phyloP scores from a whole-genome alignment of 2,329 filamentous ascomycete genomes.

The Hypoxylon sp. region DNA sequence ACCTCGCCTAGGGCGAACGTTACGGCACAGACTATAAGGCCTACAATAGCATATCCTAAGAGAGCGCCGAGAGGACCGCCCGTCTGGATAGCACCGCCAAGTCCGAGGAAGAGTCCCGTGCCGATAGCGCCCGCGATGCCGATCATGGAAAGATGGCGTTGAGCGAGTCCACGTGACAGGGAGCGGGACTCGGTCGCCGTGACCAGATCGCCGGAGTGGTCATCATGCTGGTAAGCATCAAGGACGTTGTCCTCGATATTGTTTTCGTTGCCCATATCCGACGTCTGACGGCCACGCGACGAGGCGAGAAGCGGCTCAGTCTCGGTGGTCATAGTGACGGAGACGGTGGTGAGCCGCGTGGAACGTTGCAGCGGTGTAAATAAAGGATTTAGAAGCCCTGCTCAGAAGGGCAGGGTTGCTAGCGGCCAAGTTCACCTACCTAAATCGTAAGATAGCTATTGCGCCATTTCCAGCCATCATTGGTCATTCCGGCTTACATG shows the following conservation, averaged over 20 bases:
- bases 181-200: conserved; percentile 65
- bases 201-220: conserved; percentile 61
- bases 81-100: conserved; percentile 67
- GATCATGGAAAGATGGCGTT: conserved; percentile 73
- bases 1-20: conserved; percentile 73
- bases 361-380: conserved; percentile 5
- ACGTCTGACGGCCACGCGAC: conserved; percentile 23
- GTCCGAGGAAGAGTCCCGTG: conserved; percentile 73
- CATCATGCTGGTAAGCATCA: conserved; percentile 18
- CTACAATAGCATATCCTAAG: conserved; percentile 69
- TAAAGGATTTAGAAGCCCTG: conserved; percentile 1
- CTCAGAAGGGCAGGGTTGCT: conserved; percentile 7
- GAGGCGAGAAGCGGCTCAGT: conserved; percentile 40
- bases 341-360: conserved; percentile 6
- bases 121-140: conserved; percentile 74
- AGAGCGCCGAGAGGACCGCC: conserved; percentile 66
- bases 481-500: conserved; percentile 14
- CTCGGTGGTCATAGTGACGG: conserved; percentile 37
- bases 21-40: conserved; percentile 70
- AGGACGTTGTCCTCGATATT: conserved; percentile 22
- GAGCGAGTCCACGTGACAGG: conserved; percentile 65
- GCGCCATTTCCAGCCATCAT: conserved; percentile 35
- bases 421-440: conserved; percentile 23
- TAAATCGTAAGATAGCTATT: conserved; percentile 20
- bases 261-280: conserved; percentile 33